Percentiles rank a stretch among this genome's conserved stretches.
Evolutionary conservation across 768 basidiomycete species (phyloP).

Genomic region (Rhodosporidiobolus sp.): DNA sequence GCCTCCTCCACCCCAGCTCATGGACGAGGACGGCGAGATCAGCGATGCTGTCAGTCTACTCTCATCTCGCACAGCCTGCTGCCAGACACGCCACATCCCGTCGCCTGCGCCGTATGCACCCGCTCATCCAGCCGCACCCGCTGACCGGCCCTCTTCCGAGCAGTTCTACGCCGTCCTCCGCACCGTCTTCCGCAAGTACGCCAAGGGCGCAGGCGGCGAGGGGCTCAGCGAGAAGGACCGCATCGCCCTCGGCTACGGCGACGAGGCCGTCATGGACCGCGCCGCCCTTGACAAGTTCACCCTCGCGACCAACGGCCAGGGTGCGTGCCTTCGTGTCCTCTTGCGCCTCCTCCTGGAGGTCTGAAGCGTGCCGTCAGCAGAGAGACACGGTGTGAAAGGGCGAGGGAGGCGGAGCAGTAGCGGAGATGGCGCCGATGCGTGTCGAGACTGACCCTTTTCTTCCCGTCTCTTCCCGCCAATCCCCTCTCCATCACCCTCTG

Average conservation of each 20-base stretch:
- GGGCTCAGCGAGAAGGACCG: background rate
- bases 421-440: too few species aligned
- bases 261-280: background rate
- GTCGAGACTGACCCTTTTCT: too few species aligned
- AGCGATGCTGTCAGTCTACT: too few species aligned
- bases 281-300: constrained; percentile 7
- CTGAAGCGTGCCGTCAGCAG: background rate
- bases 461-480: too few species aligned
- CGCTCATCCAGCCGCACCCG: background rate
- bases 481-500: too few species aligned
- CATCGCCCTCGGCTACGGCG: background rate
- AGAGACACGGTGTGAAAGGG: background rate
- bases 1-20: too few species aligned
- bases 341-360: background rate
- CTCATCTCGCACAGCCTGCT: too few species aligned
- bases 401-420: too few species aligned
- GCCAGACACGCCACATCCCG: too few species aligned
- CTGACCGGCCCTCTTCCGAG: background rate
- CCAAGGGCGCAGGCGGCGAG: constrained; percentile 4
- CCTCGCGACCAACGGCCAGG: constrained; percentile 22
- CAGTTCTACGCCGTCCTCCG: constrained; percentile 20
- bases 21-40: background rate
- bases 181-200: constrained; percentile 8
- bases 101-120: background rate
- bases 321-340: background rate